Conservation (phyloP, 805 yeast species). For the Wickerhamiella parazyma region DNA sequence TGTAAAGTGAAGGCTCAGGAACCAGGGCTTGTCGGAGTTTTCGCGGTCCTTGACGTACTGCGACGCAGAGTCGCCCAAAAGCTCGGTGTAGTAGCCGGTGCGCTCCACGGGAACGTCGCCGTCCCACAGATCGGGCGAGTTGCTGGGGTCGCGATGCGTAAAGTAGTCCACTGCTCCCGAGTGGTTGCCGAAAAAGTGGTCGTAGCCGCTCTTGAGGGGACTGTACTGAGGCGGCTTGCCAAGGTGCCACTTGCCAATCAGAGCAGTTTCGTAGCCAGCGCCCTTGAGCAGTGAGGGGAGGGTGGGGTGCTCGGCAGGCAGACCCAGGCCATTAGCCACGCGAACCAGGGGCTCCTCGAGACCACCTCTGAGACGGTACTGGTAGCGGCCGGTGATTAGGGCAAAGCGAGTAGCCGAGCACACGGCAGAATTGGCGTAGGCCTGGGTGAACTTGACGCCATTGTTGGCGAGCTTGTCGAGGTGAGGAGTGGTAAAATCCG, state of each 20-base stretch:
- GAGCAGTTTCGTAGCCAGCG: slow-evolving; percentile 36
- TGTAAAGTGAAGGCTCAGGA: slow-evolving; percentile 42
- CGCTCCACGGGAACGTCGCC: slow-evolving; percentile 17
- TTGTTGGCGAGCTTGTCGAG: slow-evolving; percentile 31
- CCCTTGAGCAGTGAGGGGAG: slow-evolving; percentile 38
- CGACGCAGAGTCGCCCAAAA: slow-evolving; percentile 24
- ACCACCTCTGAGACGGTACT: slow-evolving; percentile 28
- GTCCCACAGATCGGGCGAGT: slow-evolving; percentile 14
- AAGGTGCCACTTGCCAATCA: slow-evolving; percentile 51
- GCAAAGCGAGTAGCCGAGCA: slow-evolving; percentile 54
- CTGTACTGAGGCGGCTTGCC: slow-evolving; percentile 32
- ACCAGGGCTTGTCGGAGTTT: slow-evolving; percentile 35
- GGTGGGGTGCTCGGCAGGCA: slow-evolving; percentile 15
- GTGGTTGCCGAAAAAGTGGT: slow-evolving; percentile 18
- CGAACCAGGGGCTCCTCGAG: slow-evolving; percentile 17
- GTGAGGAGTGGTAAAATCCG: slow-evolving; percentile 42
- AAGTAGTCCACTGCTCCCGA: slow-evolving; percentile 19
- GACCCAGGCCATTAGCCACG: slow-evolving; percentile 10
- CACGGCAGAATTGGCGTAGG: slow-evolving; percentile 52
- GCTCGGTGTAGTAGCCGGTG: slow-evolving; percentile 17
- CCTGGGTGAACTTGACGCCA: slow-evolving; percentile 42
- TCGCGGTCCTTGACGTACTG: slow-evolving; percentile 31
- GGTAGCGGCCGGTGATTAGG: slow-evolving; percentile 47
- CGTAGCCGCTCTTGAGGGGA: slow-evolving; percentile 18
- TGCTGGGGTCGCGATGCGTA: slow-evolving; percentile 12